Evolutionary conservation across 257 asterid species (phyloP).

Genomic region (Paulownia fortunei): DNA sequence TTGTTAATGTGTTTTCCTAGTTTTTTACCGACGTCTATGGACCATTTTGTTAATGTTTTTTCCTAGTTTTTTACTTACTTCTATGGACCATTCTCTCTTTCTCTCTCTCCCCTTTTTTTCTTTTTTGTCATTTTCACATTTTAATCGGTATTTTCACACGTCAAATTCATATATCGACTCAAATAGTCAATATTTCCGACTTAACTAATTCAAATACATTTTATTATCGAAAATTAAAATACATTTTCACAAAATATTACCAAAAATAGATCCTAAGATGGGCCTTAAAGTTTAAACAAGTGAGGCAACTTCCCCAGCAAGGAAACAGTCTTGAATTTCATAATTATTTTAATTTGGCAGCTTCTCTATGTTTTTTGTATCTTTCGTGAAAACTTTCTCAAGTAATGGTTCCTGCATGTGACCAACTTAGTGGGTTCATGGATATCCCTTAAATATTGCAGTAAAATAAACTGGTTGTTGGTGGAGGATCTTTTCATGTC

Average conservation of each 20-base stretch:
- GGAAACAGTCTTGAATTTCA: neutral
- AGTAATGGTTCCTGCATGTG: slow-evolving; percentile 31
- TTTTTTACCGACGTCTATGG: slow-evolving; percentile 44
- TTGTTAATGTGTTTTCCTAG: slow-evolving; percentile 25
- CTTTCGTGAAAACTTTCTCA: neutral
- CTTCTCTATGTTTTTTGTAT: neutral
- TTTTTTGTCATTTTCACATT: too few relatives aligned
- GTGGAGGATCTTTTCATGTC: slow-evolving; percentile 50
- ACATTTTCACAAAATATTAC: neutral
- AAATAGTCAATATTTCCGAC: too few relatives aligned
- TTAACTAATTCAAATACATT: too few relatives aligned
- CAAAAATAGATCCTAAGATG: neutral
- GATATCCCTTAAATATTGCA: slow-evolving; percentile 24
- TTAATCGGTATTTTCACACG: too few relatives aligned
- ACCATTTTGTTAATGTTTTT: slow-evolving; percentile 25
- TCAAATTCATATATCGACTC: too few relatives aligned
- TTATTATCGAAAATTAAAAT: too few relatives aligned
- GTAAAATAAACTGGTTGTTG: slow-evolving; percentile 12
- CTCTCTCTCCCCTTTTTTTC: too few relatives aligned
- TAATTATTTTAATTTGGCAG: neutral
- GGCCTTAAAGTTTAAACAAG: neutral
- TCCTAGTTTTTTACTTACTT: slow-evolving; percentile 49
- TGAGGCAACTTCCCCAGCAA: neutral
- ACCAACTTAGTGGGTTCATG: slow-evolving; percentile 37
- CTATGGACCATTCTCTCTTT: slow-evolving; percentile 27